Evolutionary conservation across 2,329 filamentous ascomycete genomes (phyloP).

Genomic region (Periglandula ipomoeae): DNA sequence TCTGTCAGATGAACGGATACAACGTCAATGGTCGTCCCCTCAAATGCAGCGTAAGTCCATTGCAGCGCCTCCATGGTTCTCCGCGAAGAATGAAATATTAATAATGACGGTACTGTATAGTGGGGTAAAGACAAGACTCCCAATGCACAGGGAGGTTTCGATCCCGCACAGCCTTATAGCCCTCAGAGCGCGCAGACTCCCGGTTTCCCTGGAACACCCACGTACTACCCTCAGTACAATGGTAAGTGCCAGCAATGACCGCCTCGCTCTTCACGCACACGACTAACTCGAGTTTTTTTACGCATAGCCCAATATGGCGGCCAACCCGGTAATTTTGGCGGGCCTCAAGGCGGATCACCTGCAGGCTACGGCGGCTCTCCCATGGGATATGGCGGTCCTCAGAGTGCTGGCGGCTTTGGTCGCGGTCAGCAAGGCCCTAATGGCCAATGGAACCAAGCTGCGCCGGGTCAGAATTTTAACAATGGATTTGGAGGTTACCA

Average conservation of each 20-base stretch:
- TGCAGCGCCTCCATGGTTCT: constrained; percentile 15
- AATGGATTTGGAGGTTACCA: constrained; percentile 57
- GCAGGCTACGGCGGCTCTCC: constrained; percentile 56
- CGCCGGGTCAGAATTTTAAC: constrained; percentile 45
- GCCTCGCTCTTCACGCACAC: neutral
- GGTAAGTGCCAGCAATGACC: constrained; percentile 43
- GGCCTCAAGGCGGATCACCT: constrained; percentile 51
- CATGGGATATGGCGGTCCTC: constrained; percentile 61
- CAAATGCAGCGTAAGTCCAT: constrained; percentile 87
- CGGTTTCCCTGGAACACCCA: constrained; percentile 69
- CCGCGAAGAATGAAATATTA: neutral
- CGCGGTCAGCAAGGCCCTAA: constrained; percentile 58
- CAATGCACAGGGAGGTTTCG: constrained; percentile 55
- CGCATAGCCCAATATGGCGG: constrained; percentile 45
- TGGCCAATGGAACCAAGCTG: constrained; percentile 44
- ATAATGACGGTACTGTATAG: constrained; percentile 40
- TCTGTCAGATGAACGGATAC: constrained; percentile 96
- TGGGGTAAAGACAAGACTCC: constrained; percentile 99
- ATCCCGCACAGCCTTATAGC: constrained; percentile 62
- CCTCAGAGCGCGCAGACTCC: constrained; percentile 66
- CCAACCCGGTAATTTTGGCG: constrained; percentile 59
- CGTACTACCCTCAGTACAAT: constrained; percentile 91
- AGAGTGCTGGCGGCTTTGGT: constrained; percentile 76
- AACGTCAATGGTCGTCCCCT: constrained; percentile 94
- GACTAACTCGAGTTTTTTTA: constrained; percentile 6